Evolutionary conservation across 805 yeast species (phyloP), one percentile per base, ranked within the genome.

Genomic region (Wickerhamiella hasegawae): DNA sequence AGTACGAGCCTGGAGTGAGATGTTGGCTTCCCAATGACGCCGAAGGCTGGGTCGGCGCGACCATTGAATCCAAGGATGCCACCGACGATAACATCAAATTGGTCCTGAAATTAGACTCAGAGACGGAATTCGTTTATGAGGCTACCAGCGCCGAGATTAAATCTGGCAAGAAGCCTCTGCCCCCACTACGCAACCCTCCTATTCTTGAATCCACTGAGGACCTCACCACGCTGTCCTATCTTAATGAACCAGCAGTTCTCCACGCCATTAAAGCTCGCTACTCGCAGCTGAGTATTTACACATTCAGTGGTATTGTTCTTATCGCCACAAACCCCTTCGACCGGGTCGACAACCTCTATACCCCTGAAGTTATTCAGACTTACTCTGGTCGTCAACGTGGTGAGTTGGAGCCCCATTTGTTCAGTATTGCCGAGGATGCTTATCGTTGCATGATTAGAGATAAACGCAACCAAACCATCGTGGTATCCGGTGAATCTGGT

Each of bases 381-480:
- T 87, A 87, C 54, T 83, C 94, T 8, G 93, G 94, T 18, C 81
- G 78, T 52, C 71, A 81, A 51, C 69, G 95, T 52, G 97, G 95
- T 31, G 97, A 87, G 55, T 70, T 83, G 45, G 97, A 90, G 50
- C 98, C 98, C 4, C 98, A 87, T 64, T 65, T 87, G 53, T 87
- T 87, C 57, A 95, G 96, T 31, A 87, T 87, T 47, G 97, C 98
- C 19, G 97, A 85, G 58, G 96, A 90, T 51, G 96, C 97, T 4
- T 85, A 84, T 55, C 69, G 94, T 49, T 77, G 93, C 53, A 87
- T 87, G 98, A 78, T 80, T 50, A 68, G 76, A 33, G 92, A 83
- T 48, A 63, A 70, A 28, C 67, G 72, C 47, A 85, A 87, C 60
- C 98, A 87, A 60, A 87, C 98, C 1, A 85, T 87, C 43, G 95